A percentile compares a stretch with the other conserved stretches of the same genome.
Conservation (phyloP, 305 asterid genomes). For the Solanum hybrid region DNA sequence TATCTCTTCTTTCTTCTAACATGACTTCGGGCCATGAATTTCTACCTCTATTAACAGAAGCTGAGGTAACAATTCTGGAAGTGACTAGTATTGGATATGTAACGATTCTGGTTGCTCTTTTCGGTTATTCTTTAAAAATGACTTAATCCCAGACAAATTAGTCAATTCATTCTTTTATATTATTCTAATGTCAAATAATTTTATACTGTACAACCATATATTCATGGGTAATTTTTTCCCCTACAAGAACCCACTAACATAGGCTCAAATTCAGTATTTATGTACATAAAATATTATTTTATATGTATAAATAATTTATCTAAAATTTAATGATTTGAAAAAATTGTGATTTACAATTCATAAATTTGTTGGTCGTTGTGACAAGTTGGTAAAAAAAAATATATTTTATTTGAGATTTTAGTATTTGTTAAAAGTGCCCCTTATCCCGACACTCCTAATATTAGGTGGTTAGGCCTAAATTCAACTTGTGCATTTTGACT, state of each 20-base stretch:
- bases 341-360: neutral
- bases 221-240: neutral
- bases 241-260: neutral
- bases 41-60: neutral
- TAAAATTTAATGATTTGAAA: neutral
- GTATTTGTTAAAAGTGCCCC: neutral
- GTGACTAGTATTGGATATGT: neutral
- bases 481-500: neutral
- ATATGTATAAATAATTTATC: neutral
- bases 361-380: neutral
- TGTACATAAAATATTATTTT: neutral
- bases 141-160: neutral
- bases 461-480: neutral
- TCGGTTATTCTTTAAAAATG: neutral
- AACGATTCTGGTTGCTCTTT: neutral
- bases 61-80: neutral
- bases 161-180: neutral
- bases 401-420: neutral
- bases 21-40: neutral
- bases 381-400: neutral
- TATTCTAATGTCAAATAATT: neutral
- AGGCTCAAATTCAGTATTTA: neutral
- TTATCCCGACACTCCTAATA: neutral
- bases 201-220: neutral
- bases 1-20: neutral